Evolutionary conservation across 768 basidiomycete genomes (phyloP), one percentile per base, ranked within the genome.

Genomic region (Russula sp.): DNA sequence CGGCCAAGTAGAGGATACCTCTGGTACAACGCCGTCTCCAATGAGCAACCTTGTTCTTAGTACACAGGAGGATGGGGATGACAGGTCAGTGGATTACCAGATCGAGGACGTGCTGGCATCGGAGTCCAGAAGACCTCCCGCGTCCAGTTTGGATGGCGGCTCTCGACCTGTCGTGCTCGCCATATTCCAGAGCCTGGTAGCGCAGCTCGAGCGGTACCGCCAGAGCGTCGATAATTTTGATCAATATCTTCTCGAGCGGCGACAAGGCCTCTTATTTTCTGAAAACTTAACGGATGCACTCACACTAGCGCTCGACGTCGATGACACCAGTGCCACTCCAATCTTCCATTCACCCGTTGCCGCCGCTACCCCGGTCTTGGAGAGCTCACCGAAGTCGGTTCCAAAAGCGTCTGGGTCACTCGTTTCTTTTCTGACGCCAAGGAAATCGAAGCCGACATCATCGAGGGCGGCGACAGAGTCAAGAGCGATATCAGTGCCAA

Each of bases 281-380:
- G 94, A 97, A 74, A 94, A 94, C 70, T 75, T 97, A 39, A 89
- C 86, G 7, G 96, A 98, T 68, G 95, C 95, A 4, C 77, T 98
- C 60, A 87, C 80, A 48, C 76, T 93, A 49, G 80, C 78, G 14
- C 75, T 93, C 58, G 87, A 93, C 60, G 72, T 88, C 25, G 75
- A 78, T 2, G 77, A 83, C 56, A 71, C 77, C 13, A 71, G 62
- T 25, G 55, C 64, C 53, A 52, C 54, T 22, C 59, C 54, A n/a
- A 52, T 65, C 16, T 65, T 61, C 66, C 66, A 43, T 63, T 69
- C 41, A 63, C 68, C 45, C 64, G 69, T 29, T 59, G 68, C n/a
- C 58, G 73, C 13, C 74, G 75, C 49, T 62, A 35, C 61, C 38
- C 71, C 59, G 2, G 68, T 70, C 7, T 75, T 75, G 45, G 73